Base-by-base conservation (phyloP, 345 rosid species). In the Carallia pectinifolia region DNA sequence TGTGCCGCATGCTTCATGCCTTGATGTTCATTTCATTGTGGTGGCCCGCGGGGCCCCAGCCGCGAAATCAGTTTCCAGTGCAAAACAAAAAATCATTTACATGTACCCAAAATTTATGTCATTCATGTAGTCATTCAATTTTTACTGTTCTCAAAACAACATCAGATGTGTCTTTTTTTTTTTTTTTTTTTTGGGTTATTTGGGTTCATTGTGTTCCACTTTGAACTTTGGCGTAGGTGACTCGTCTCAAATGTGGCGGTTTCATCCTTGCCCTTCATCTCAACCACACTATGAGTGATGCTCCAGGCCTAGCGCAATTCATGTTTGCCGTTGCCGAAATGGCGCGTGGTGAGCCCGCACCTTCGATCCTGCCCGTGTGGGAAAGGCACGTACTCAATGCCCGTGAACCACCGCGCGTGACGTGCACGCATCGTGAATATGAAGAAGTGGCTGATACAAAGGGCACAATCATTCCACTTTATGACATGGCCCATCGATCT, bases 231-330 rank as follows among this genome's bases (percentile, higher is more conserved):
- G 2, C 38, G 50, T 44, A 76, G 72, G 75, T 76, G 38, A 71
- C 76, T 0, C 71, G 75, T 2, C 69, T 76, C n/a, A 71, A 44
- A 17, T 76, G 80, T 2, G 75, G 72, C 1, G 72, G 75, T 52
- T 62, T 71, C 61, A 31, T 71, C 6, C 17, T 76, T 3, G 75
- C 61, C 15, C 34, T 66, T 5, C 80, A 75, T 30, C 23, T 76
- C 6, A 67, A 71, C 58, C 75, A 71, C 38, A 60, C 71, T 18
- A 61, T 71, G 75, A 53, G 68, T 0, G 80, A 71, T 10, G 75
- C 53, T 2, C 6, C n/a, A 2, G 80, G 80, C 18, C 5, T 71
- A 0, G 19, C 13, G 6, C 73, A 74, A 56, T 74, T 68, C 61
- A 17, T 74, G 78, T 5, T 61, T 1, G 67, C 79, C 1, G 29